phyloP scores from a whole-genome alignment of 331 rosid species.

The Malus hybrid region DNA sequence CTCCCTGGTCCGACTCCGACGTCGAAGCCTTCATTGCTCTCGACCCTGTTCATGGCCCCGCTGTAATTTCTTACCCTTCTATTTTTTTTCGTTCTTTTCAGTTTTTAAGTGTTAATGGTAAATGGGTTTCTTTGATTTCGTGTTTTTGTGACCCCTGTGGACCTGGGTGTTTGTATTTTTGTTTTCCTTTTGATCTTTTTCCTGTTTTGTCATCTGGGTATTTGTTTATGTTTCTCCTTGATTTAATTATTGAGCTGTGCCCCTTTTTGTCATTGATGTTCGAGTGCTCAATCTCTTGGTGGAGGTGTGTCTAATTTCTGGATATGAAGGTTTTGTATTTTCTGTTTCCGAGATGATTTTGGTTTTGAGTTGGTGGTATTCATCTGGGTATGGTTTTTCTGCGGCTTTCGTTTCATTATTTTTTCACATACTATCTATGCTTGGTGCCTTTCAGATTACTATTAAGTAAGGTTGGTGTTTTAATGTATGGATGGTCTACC shows the following conservation, averaged over 20 bases:
- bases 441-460: not conserved
- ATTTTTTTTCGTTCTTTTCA: not conserved
- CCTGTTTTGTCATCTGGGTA: conserved; percentile 1
- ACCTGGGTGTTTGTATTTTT: not conserved
- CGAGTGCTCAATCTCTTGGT: no score
- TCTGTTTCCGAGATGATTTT: not conserved
- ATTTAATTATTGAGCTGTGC: not conserved
- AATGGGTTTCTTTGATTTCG: not conserved
- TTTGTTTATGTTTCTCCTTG: not conserved
- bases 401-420: not conserved
- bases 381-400: not conserved
- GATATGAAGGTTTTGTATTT: not conserved
- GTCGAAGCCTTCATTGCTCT: conserved; percentile 70
- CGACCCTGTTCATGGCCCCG: conserved; percentile 77
- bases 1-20: conserved; percentile 63
- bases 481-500: not conserved
- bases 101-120: not conserved
- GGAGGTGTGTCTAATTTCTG: not conserved
- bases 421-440: not conserved
- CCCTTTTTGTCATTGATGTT: not conserved
- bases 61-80: conserved; percentile 24
- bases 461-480: not conserved
- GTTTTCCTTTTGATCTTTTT: not conserved
- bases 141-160: not conserved
- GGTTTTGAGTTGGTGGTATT: not conserved